phyloP scores from a whole-genome alignment of 164 flowering plant genomes.

The Paratinospora sagittata region DNA sequence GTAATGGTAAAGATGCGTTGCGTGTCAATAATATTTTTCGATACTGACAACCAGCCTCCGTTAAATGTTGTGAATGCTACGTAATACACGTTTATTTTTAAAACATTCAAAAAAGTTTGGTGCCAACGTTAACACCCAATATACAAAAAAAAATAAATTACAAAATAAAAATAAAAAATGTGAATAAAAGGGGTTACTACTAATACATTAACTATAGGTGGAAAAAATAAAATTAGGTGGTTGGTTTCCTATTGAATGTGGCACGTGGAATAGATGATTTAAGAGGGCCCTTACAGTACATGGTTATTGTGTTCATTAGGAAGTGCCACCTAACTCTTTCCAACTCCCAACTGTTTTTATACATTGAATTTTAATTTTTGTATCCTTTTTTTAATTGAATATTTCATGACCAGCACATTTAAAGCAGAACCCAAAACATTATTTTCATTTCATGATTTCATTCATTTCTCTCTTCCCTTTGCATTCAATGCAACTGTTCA shows the following conservation, averaged over 20 bases:
- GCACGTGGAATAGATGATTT: background rate
- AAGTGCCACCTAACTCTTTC: background rate
- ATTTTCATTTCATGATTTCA: background rate
- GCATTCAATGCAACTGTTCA: background rate
- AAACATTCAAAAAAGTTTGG: no score
- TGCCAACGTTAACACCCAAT: no score
- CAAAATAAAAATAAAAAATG: no score
- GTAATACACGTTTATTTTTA: no score
- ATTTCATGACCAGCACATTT: background rate
- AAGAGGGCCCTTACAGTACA: background rate
- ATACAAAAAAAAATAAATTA: no score
- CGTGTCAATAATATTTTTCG: no score
- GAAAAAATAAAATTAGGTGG: background rate
- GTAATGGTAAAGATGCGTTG: no score
- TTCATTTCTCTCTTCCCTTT: background rate
- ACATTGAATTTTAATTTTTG: background rate
- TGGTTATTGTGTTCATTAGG: background rate
- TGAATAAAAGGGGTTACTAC: no score
- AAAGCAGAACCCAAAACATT: background rate
- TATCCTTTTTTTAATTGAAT: background rate
- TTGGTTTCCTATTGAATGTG: background rate
- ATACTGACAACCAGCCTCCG: no score
- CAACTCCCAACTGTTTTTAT: background rate
- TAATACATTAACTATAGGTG: background rate
- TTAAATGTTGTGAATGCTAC: no score